Evolutionary conservation across 495 filamentous ascomycete species (phyloP).

Genomic region (Xanthoparmelia taractica): DNA sequence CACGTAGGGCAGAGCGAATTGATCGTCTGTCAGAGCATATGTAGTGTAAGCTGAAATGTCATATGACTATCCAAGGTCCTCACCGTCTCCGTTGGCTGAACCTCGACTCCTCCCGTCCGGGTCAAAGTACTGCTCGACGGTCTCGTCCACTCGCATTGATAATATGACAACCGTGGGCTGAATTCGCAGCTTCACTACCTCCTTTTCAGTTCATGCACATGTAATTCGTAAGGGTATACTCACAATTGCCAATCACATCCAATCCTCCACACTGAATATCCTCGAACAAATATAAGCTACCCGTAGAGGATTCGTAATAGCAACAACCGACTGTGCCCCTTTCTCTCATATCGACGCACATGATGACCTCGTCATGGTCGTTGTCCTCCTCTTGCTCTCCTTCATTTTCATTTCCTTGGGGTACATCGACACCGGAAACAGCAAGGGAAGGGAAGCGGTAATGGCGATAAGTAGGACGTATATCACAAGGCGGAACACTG

Average conservation of each 20-base stretch:
- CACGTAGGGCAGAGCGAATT: conserved; percentile 53
- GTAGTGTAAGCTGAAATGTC: conserved; percentile 4
- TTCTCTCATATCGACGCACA: conserved; percentile 72
- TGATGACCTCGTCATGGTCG: conserved; percentile 71
- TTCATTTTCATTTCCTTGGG: conserved; percentile 22
- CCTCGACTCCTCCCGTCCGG: conserved; percentile 18
- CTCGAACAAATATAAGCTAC: conserved; percentile 42
- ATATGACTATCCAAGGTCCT: conserved; percentile 7
- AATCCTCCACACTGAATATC: conserved; percentile 65
- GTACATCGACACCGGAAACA: conserved; percentile 8
- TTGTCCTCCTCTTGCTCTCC: conserved; percentile 37
- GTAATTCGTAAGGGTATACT: conserved; percentile 22
- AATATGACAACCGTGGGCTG: conserved; percentile 75
- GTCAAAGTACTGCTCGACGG: conserved; percentile 26
- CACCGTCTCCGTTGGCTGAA: conserved; percentile 29
- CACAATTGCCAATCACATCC: conserved; percentile 63
- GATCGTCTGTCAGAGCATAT: conserved; percentile 27
- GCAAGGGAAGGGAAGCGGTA: conserved; percentile 9
- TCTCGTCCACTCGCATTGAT: conserved; percentile 61
- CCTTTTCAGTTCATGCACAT: conserved; percentile 18
- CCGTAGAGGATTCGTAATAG: conserved; percentile 49
- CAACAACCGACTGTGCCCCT: conserved; percentile 73
- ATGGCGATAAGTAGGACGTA: neutral
- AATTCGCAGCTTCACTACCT: conserved; percentile 59
- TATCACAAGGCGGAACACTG: neutral